Evolutionary conservation across 2,329 filamentous ascomycete genomes (phyloP), one percentile per base, ranked within the genome.

Genomic region (Ilyonectria robusta): DNA sequence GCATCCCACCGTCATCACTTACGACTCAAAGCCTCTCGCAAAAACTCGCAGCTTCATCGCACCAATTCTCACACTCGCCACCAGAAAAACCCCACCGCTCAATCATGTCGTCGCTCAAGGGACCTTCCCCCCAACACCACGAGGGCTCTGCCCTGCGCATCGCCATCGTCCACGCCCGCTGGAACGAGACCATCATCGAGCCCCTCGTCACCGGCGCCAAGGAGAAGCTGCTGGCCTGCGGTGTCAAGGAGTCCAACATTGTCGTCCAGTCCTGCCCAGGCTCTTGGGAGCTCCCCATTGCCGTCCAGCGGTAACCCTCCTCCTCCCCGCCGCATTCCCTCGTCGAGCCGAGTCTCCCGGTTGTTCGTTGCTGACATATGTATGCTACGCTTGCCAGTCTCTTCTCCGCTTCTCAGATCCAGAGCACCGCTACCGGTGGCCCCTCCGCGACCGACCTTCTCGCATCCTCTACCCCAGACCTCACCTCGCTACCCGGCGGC

Each of bases 141-240:
- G 86, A 91, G 79, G 92, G 93, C 81, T 89, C 89, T 76, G 86
- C 85, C 77, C 89, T 99, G 71, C 94, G 96, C 78, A 92, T 99
- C 79, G 95, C 93, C 79, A 98, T 99, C 79, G 89, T 99, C 66
- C 96, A 98, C 84, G 95, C 95, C 66, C 91, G 96, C 77, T 99
- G 96, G 96, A 99, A 99, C 85, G 87, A 87, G 72, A 88, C 87
- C 72, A 94, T 99, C 79, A 97, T 98, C 81, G 91, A 93, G 66
- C 91, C 94, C 59, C 90, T 99, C 64, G 87, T 99, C 68, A 85
- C 88, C 59, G 96, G 96, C 71, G 90, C 93, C 51, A 93, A 92
- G 82, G 91, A 92, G 75, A 92, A 92, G 78, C 90, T 99, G 62
- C 84, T 92, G 37, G 88, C 88, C 48, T 90, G 92, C 59, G 96